Base-by-base conservation (phyloP, 2,329 filamentous ascomycete species). In the Colletotrichum sidae region DNA sequence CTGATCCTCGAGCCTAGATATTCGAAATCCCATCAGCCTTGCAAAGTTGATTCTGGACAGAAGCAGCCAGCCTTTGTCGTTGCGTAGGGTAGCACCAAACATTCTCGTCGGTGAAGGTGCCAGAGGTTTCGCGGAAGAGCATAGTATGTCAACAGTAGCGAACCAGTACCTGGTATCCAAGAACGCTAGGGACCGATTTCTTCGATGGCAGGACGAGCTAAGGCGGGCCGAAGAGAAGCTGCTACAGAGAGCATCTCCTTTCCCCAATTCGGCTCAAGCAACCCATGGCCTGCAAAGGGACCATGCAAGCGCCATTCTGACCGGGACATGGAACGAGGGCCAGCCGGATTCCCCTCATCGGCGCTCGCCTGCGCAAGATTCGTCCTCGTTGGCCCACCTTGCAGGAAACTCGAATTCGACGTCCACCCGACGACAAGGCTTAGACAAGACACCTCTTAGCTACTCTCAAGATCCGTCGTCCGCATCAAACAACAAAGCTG, bases 71-170 rank as follows among this genome's bases (percentile, higher is more conserved):
- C 88, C 92, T 1, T 80, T 98, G n/a, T 92, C 93, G 8, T 86
- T 98, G 55, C 89, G 92, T 59, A 90, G 96, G 60, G 94, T 99
- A 4, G 94, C 96, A 8, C 96, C 96, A 9, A 98, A 97, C 72
- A 88, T 97, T 33, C 86, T 99, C 2, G 92, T 97, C 10, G 93
- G 93, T 39, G 84, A 92, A 70, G 96, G 96, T 10, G 96, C 96
- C 13, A 90, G 87, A 47, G 87, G 91, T n/a, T 99, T 96, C 77
- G 96, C 95, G 0, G 87, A 87, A 67, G 89, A 95, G 65, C 87
- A 94, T 70, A 90, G 92, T 8, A 88, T 98, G 74, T 80, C 86
- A 0, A 82, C 93, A 10, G 83, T 94, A n/a, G 85, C 89, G 6
- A 89, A 93, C 71, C 91, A 96, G 47, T 84, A 84, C 47, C 83